Evolutionary conservation across 2,329 filamentous ascomycete genomes (phyloP).

Genomic region (Stagonosporopsis cucurbitacearum): DNA sequence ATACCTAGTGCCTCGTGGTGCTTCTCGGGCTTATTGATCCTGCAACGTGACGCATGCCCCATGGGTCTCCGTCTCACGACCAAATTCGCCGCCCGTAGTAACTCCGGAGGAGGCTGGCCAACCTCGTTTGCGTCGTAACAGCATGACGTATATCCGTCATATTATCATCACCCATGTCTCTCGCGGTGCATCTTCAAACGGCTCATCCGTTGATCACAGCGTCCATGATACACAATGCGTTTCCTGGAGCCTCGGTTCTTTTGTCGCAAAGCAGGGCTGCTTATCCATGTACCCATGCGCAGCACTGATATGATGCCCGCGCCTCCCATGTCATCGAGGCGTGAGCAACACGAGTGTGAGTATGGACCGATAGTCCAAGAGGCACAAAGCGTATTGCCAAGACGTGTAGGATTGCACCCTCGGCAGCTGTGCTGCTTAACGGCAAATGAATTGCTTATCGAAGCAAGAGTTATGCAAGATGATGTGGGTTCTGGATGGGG

Average conservation of each 20-base stretch:
- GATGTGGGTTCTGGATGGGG: conserved; percentile 3
- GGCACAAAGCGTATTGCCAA: conserved; percentile 15
- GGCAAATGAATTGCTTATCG: conserved; percentile 3
- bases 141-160: conserved; percentile 13
- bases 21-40: not conserved
- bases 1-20: too few species aligned
- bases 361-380: conserved; percentile 10
- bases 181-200: conserved; percentile 5
- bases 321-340: conserved; percentile 18
- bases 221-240: conserved; percentile 2
- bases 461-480: conserved; percentile 10
- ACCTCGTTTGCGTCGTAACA: conserved; percentile 3
- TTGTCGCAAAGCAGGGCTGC: conserved; percentile 1
- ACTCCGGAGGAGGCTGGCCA: conserved; percentile 7
- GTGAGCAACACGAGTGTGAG: conserved; percentile 9
- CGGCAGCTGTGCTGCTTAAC: not conserved
- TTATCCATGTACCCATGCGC: conserved; percentile 3
- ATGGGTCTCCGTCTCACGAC: conserved; percentile 3
- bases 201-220: conserved; percentile 7
- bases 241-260: not conserved
- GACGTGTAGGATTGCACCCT: not conserved
- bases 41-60: conserved; percentile 4
- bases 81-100: not conserved
- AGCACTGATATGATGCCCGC: conserved; percentile 3
- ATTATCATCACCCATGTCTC: not conserved